Base-by-base conservation (phyloP, 139 green algal genomes). In the Yamagishiella unicocca region DNA sequence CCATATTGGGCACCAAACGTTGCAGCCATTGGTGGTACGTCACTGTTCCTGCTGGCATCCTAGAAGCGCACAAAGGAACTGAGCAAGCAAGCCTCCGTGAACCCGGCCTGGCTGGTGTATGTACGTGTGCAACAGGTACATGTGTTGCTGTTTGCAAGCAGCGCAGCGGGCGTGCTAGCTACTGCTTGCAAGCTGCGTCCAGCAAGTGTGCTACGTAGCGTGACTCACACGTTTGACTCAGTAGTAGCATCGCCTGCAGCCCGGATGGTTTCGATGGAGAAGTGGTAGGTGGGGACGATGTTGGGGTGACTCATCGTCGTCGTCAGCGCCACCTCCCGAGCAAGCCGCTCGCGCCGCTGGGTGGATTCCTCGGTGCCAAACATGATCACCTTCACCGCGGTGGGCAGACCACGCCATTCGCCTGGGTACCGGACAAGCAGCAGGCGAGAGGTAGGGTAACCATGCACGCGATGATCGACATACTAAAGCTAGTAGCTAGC, bases 291-390 rank as follows among this genome's bases (percentile, higher is more conserved):
- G 72, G 72, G 72, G 43, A 81, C 72, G 27, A 79, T 27, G 42
- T 58, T 37, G 27, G 42, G 25, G 71, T 58, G 42, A 25, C 4
- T n/a, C 43, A 81, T 29, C 8, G 45, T 42, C 4, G 12, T 29
- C 19, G 74, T 82, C 21, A 82, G 45, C 17, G 74, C 74, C 43
- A 61, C 72, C 72, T 80, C 72, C 4, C 72, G n/a, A n/a, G n/a
- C n/a, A n/a, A n/a, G n/a, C n/a, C n/a, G n/a, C n/a, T n/a, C n/a
- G n/a, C n/a, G n/a, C 43, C 72, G 72, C 43, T 12, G 4, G 10
- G 29, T 10, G 12, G 25, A 24, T 27, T 62, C 72, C 25, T 40
- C 70, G 10, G 42, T 4, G 17, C 31, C 12, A 29, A 64, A 14
- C 29, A 64, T 1, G 37, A 82, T 14, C 19, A 82, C 31, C 74